These are phyloP conservation scores for Penicillium longicatenatum DNA, from an alignment of 495 filamentous ascomycete genomes.

Conservation along the genomic window DNA sequence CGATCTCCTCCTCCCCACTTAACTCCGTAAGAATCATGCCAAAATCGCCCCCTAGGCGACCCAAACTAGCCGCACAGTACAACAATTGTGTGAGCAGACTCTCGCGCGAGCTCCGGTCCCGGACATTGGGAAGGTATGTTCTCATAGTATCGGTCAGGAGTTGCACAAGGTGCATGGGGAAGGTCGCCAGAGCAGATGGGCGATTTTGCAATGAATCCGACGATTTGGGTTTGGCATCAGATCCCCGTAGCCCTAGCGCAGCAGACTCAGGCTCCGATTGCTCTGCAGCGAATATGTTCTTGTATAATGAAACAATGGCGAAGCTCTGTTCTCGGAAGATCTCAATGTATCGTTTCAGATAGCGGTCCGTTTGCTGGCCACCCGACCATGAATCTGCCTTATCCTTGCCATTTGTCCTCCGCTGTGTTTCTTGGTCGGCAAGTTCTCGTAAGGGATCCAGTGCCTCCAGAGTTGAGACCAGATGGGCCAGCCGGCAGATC, in stretches of 20 bases:
- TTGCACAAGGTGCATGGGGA: constrained; percentile 81
- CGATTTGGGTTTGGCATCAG: not conserved
- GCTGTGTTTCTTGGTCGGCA: constrained; percentile 80
- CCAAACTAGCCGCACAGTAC: constrained; percentile 93
- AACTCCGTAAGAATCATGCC: constrained; percentile 79
- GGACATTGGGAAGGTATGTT: constrained; percentile 79
- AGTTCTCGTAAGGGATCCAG: constrained; percentile 84
- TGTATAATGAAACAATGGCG: constrained; percentile 89
- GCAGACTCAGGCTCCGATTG: constrained; percentile 40
- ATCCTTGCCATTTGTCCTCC: constrained; percentile 30
- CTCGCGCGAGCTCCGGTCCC: constrained; percentile 75
- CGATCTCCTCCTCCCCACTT: constrained; percentile 53
- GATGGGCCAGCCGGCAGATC: constrained; percentile 78
- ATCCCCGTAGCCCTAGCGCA: constrained; percentile 31
- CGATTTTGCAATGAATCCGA: constrained; percentile 67
- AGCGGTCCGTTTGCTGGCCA: constrained; percentile 92
- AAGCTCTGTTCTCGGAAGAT: constrained; percentile 99
- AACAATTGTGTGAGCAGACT: constrained; percentile 91
- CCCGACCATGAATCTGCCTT: constrained; percentile 57
- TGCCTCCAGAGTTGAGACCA: constrained; percentile 79
- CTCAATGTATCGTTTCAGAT: constrained; percentile 93
- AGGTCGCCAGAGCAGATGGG: constrained; percentile 78
- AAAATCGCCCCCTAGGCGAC: constrained; percentile 90
- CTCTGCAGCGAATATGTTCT: constrained; percentile 75
- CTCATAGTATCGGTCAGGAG: constrained; percentile 78